These are phyloP conservation scores for Prunus davidiana DNA, from an alignment of 306 rosid genomes.

Conservation along the genomic window DNA sequence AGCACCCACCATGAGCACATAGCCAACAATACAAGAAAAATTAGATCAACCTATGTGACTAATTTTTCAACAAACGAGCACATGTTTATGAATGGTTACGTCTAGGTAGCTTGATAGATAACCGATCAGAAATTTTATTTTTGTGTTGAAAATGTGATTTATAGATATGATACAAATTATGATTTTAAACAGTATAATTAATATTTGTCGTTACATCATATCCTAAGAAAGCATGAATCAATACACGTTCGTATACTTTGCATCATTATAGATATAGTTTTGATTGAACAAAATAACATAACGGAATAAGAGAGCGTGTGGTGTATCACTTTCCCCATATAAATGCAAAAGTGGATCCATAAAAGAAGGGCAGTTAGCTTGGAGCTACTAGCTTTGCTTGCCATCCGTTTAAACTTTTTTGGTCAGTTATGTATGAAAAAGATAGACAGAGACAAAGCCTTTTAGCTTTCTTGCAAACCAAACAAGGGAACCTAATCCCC, in stretches of 20 bases:
- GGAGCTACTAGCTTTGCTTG: slow-evolving; percentile 16
- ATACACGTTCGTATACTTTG: neutral
- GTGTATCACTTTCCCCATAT: slow-evolving; percentile 6
- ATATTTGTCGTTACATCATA: neutral
- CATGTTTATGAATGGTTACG: too few relatives aligned
- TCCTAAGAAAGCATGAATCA: too few relatives aligned
- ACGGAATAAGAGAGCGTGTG: slow-evolving; percentile 2
- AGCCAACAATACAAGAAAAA: too few relatives aligned
- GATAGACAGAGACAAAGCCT: slow-evolving; percentile 23
- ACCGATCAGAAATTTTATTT: too few relatives aligned
- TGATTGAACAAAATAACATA: neutral
- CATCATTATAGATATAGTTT: neutral
- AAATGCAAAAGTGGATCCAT: slow-evolving; percentile 24
- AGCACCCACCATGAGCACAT: slow-evolving; percentile 13
- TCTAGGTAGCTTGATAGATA: too few relatives aligned
- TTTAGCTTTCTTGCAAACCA: slow-evolving; percentile 32
- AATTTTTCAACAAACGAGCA: too few relatives aligned
- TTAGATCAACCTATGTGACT: too few relatives aligned
- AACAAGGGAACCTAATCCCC: slow-evolving; percentile 34
- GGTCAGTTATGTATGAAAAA: slow-evolving; percentile 24
- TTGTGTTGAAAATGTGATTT: neutral
- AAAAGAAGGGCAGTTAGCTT: slow-evolving; percentile 32
- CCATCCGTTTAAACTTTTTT: slow-evolving; percentile 18
- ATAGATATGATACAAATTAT: neutral
- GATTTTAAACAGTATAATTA: neutral